Base-by-base conservation (phyloP, 768 basidiomycete genomes). In the Lepiota subincarnata region DNA sequence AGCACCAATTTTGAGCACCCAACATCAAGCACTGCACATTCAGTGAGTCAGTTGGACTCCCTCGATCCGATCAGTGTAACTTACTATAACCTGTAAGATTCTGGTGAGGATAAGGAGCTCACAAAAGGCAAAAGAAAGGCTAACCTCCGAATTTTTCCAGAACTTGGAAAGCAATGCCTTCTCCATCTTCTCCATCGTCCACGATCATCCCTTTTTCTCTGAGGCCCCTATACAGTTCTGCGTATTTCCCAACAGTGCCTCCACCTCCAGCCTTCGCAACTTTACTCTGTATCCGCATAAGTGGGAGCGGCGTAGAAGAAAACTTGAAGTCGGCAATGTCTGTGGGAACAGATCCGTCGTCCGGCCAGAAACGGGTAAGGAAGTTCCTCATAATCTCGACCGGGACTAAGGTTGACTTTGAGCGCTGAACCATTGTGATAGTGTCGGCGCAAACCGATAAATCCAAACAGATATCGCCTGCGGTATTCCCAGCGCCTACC, bases 1-100 rank as follows among this genome's bases (percentile, higher is more conserved):
- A 72, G 71, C 57, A 84, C 78, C 52, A 77, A 67, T 59, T 80
- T 71, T 28, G 75, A 74, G 39, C 76, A 76, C 22, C 80, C 82
- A 46, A 75, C 72, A 56, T 80, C 78, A 18, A 70, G 36, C 66
- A 67, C 69, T 70, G 11, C 8, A 35, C 14, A 1, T 10, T 6
- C 19, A 6, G 13, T 41, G 2, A 40, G 16, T 22, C 14, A 16
- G 12, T 14, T 2, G 36, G 14, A 34, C 12, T 13, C 7, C 2
- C 24, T 24, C 16, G 31, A 26, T 12, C 3, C 2, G 8, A 12
- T 13, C 18, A 3, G 2, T 31, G 10, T 31, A 14, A 53, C 52
- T 10, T 38, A 53, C 52, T 53, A 20, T 26, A 53, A 18, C 52
- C 52, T 53, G n/a, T 3, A 16, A 19, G 31, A 11, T 3, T 1